These are phyloP conservation scores for Basipetospora chlamydospora DNA, from an alignment of 2,329 filamentous ascomycete genomes.

Conservation along the genomic window DNA sequence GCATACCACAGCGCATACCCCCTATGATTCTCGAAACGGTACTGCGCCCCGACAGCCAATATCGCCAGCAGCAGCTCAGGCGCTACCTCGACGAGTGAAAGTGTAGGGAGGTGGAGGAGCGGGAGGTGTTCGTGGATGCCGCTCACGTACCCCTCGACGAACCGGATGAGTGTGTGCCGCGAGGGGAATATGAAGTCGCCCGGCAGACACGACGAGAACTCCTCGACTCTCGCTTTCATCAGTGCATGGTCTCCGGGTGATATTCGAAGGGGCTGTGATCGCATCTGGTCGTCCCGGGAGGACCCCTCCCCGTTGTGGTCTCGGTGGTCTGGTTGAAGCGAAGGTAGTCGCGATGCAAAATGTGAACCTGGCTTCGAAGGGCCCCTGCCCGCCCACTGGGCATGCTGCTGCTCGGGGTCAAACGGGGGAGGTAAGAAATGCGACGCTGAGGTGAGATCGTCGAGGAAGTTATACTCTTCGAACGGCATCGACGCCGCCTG, in stretches of 20 bases:
- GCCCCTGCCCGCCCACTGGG: constrained; percentile 29
- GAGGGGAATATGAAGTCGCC: constrained; percentile 54
- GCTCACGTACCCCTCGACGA: constrained; percentile 54
- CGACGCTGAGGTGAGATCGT: constrained; percentile 38
- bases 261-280: constrained; percentile 28
- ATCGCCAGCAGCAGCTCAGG: constrained; percentile 55
- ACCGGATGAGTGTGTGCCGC: constrained; percentile 51
- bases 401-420: constrained; percentile 37
- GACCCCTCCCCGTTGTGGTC: constrained; percentile 14
- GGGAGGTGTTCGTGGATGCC: constrained; percentile 46
- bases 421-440: constrained; percentile 41
- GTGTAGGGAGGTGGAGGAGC: constrained; percentile 53
- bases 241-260: constrained; percentile 38
- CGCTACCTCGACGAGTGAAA: constrained; percentile 47
- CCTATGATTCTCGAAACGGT: constrained; percentile 45
- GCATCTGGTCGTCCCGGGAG: constrained; percentile 16
- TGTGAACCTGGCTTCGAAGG: constrained; percentile 34
- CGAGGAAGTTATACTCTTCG: constrained; percentile 46
- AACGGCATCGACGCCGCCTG: constrained; percentile 26
- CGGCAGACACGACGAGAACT: constrained; percentile 46
- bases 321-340: constrained; percentile 36
- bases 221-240: constrained; percentile 44
- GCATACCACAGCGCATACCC: constrained; percentile 48
- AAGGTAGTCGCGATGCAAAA: constrained; percentile 39
- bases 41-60: constrained; percentile 52